Base-by-base conservation (phyloP, 2,329 filamentous ascomycete genomes). In the Ciborinia camelliae region DNA sequence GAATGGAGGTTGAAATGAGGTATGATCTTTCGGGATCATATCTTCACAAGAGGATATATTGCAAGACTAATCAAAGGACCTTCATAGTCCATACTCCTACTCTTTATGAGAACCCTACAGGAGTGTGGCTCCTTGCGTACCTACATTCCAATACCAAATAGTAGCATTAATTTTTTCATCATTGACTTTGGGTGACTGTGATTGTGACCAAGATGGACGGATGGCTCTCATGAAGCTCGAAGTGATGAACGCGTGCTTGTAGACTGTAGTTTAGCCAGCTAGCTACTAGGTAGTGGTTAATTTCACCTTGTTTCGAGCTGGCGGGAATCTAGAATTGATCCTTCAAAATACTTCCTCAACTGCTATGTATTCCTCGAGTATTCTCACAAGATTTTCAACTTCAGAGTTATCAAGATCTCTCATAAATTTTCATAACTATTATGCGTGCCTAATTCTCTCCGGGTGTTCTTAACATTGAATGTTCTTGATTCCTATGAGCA, bases 41-140 rank as follows among this genome's bases (percentile, higher is more conserved):
- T 71, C 73, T 72, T 68, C 69, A 72, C 9, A 69, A 74, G 74
- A 77, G 76, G 76, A 71, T 50, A 70, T 71, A 76, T 78, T 82
- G 81, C 80, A 74, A 82, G 73, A 82, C 63, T 66, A 77, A 81
- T 71, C 35, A 61, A 72, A 67, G 79, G 80, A 79, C 80, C 79
- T 79, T 82, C 81, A 82, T 82, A 82, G 81, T 82, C 81, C 81
- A 81, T 78, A 76, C 77, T 79, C 75, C 75, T 79, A 76, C 75
- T 79, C 79, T 78, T 79, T 73, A 74, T 67, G 74, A 75, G 76
- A 20, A 72, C 71, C 57, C 73, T 71, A 78, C 74, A 78, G 76
- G 75, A 79, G 78, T 78, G 79, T 80, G 81, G 81, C 81, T 82
- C 81, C 81, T 79, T 78, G 79, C 73, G 77, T 76, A 79, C 80